phyloP scores from a whole-genome alignment of 768 basidiomycete genomes.

The Leccinum subgranulosum region DNA sequence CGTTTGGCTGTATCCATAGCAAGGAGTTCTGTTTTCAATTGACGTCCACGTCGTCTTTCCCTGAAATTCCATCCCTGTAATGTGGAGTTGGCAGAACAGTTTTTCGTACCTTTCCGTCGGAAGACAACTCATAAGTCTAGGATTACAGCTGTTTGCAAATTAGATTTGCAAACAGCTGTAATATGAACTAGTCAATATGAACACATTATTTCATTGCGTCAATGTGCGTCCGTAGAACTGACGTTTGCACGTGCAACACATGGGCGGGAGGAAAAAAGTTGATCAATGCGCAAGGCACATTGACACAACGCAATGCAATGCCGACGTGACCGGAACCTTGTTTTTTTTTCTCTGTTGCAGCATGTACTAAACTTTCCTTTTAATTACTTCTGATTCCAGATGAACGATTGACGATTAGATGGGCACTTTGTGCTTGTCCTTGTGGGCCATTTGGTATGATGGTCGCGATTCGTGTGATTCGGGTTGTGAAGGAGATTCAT shows the following conservation, averaged over 20 bases:
- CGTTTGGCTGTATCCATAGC: neutral
- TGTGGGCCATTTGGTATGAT: neutral
- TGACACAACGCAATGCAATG: constrained; percentile 1
- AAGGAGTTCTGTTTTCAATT: neutral
- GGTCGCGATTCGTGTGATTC: neutral
- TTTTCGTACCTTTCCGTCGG: neutral
- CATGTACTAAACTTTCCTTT: neutral
- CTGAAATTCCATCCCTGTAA: neutral
- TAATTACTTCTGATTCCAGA: neutral
- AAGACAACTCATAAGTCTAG: neutral
- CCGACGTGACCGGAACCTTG: constrained; percentile 30
- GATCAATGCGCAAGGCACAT: neutral
- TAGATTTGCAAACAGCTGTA: neutral
- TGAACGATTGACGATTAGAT: neutral
- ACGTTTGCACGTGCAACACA: neutral
- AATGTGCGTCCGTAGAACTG: neutral
- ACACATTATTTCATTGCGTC: neutral
- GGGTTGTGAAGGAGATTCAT: neutral
- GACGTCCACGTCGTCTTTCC: neutral
- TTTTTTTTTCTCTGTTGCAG: constrained; percentile 3
- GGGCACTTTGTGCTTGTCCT: neutral
- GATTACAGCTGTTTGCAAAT: neutral
- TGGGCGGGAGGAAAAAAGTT: neutral
- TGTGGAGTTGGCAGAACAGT: neutral
- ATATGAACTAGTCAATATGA: neutral